Evolutionary conservation across 108 stramenopile species (phyloP).

Genomic region (Seminavis robusta): DNA sequence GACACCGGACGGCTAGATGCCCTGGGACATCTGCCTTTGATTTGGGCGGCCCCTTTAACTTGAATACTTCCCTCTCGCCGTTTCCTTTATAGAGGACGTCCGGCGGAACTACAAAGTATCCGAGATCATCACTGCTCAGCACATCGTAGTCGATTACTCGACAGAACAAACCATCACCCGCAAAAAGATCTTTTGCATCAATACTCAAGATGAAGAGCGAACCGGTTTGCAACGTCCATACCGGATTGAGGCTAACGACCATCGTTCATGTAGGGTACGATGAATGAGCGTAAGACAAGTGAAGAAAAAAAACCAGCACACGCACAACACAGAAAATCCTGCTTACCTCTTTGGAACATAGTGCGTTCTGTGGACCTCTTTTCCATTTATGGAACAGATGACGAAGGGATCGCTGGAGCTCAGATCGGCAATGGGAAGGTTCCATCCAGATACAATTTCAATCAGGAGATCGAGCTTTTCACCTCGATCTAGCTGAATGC

Average conservation of each 20-base stretch:
- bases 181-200: slow-evolving; percentile 51
- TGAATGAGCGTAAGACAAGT: background rate
- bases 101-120: slow-evolving; percentile 38
- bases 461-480: slow-evolving; percentile 46
- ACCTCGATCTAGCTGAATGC: slow-evolving; percentile 35
- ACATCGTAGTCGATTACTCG: slow-evolving; percentile 74
- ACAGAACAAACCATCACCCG: slow-evolving; percentile 59
- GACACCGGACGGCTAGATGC: slow-evolving; percentile 56
- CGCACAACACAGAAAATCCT: background rate
- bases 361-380: slow-evolving; percentile 57
- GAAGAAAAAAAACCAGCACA: background rate
- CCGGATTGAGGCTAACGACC: slow-evolving; percentile 49
- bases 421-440: slow-evolving; percentile 59
- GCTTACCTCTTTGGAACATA: slow-evolving; percentile 37
- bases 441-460: slow-evolving; percentile 69
- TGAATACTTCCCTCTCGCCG: slow-evolving; percentile 61
- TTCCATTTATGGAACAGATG: slow-evolving; percentile 34
- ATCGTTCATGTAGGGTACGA: background rate
- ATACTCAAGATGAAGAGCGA: slow-evolving; percentile 62
- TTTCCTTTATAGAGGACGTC: slow-evolving; percentile 42
- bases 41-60: slow-evolving; percentile 16
- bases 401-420: slow-evolving; percentile 65
- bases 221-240: slow-evolving; percentile 66
- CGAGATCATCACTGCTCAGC: slow-evolving; percentile 50
- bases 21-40: slow-evolving; percentile 29